Conservation (phyloP, 2,329 filamentous ascomycete species). For the Penicillium hordei region DNA sequence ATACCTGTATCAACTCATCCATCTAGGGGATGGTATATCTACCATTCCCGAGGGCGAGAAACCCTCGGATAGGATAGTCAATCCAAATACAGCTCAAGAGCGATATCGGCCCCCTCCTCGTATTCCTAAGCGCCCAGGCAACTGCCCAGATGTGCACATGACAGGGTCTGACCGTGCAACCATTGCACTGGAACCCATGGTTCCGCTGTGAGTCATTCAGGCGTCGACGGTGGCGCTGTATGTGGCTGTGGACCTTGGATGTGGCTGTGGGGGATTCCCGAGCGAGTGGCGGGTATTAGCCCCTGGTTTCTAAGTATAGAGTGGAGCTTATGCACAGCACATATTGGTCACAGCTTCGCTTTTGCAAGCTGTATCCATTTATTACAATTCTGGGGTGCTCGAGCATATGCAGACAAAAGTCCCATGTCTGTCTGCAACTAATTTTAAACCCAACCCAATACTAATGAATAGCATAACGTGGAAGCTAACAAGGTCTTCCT, state of each 20-base stretch:
- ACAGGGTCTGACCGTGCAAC: neutral
- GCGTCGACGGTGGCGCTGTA: neutral
- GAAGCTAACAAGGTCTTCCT: neutral
- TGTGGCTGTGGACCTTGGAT: neutral
- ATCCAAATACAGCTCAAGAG: conserved; percentile 11
- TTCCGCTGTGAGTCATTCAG: neutral
- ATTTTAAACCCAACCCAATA: neutral
- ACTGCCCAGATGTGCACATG: neutral
- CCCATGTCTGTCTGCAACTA: neutral
- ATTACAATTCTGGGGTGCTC: neutral
- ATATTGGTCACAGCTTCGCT: neutral
- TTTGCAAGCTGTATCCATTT: neutral
- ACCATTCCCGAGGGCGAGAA: neutral
- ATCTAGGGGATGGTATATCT: conserved; percentile 10
- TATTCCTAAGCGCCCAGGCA: neutral
- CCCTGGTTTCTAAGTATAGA: neutral
- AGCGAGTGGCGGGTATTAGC: neutral
- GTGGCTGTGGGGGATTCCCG: neutral
- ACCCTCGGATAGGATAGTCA: conserved; percentile 11
- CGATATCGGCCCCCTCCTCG: conserved; percentile 1
- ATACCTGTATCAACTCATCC: conserved; percentile 15
- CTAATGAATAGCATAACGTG: neutral
- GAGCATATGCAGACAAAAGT: neutral
- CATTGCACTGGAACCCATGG: neutral
- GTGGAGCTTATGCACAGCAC: neutral